Base-by-base conservation (phyloP, 345 rosid genomes). In the Aquilaria yunnanensis region DNA sequence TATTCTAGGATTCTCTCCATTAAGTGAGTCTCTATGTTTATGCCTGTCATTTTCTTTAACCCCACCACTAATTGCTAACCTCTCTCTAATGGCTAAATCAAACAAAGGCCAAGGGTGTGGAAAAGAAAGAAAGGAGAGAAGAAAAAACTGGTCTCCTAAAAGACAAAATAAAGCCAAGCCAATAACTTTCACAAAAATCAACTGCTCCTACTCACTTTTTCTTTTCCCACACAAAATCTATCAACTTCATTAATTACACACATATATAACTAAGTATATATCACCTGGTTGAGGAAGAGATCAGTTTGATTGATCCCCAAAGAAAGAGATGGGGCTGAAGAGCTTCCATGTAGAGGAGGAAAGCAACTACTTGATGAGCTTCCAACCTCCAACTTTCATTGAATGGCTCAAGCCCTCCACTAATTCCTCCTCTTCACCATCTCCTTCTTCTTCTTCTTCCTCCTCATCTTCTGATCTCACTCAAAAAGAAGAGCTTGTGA, bases 321-420 rank as follows among this genome's bases (percentile, higher is more conserved):
- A 57, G 48, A 12, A 14, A 23, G 69, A 62, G 51, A 83, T 86
- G 92, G 88, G 83, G 41, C 71, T 83, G 32, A 74, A 78, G 74
- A 83, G 72, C 76, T 72, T 65, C 72, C 80, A 69, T 55, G 75
- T 67, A 54, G 72, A 68, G 30, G 80, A 72, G 51, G 67, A 65
- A 12, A 68, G 59, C 65, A 32, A 63, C 1, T 64, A 37, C 43
- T 0, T 37, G 43, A 37, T 37, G 43, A 37, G 78, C 65, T 70
- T 63, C 32, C 77, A 37, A 75, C 45, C 86, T 62, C 77, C 81
- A 56, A 76, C 78, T 65, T 88, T 88, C 81, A 85, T 88, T 70
- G 96, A 88, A 81, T 88, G 96, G 96, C 92, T 88, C 43, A 83
- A 88, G 67, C 91, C 96, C 37, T 66, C 84, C 51, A 43, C 82